A percentile compares a stretch with the other conserved stretches of the same genome.
Evolutionary conservation across 768 basidiomycete species (phyloP).

Genomic region (Rubroboletus pulcherrimus): DNA sequence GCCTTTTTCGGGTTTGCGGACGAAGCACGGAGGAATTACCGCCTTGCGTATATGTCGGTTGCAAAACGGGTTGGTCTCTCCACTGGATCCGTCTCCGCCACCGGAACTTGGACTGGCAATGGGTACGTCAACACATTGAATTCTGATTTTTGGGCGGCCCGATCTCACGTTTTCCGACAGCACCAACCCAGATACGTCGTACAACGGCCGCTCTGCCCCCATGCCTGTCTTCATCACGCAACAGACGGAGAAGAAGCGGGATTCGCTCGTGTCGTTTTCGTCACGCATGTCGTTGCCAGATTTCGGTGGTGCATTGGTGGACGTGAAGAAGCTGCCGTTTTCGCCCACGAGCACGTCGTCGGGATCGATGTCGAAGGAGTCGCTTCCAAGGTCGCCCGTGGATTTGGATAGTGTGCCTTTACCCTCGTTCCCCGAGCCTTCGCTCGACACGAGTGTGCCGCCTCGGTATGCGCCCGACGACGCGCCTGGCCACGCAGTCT

Average conservation of each 20-base stretch:
- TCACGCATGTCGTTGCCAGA: constrained; percentile 41
- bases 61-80: constrained; percentile 34
- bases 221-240: constrained; percentile 47
- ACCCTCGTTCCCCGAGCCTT: constrained; percentile 19
- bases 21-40: constrained; percentile 60
- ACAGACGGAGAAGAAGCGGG: constrained; percentile 43
- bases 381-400: constrained; percentile 23
- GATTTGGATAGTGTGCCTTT: constrained; percentile 13
- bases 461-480: constrained; percentile 26
- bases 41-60: constrained; percentile 36
- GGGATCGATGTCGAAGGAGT: constrained; percentile 26
- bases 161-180: constrained; percentile 12
- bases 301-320: constrained; percentile 34
- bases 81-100: constrained; percentile 23
- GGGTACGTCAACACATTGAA: constrained; percentile 24
- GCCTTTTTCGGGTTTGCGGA: constrained; percentile 68
- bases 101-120: constrained; percentile 21
- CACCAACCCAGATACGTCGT: constrained; percentile 21
- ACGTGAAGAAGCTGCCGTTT: constrained; percentile 20
- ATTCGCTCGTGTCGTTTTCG: constrained; percentile 47
- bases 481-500: constrained; percentile 15
- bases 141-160: not conserved
- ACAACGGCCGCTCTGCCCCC: constrained; percentile 17
- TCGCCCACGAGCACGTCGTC: constrained; percentile 20
- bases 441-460: constrained; percentile 9